Evolutionary conservation across 495 filamentous ascomycete species (phyloP).

Genomic region (Aspergillus carlsbadensis): DNA sequence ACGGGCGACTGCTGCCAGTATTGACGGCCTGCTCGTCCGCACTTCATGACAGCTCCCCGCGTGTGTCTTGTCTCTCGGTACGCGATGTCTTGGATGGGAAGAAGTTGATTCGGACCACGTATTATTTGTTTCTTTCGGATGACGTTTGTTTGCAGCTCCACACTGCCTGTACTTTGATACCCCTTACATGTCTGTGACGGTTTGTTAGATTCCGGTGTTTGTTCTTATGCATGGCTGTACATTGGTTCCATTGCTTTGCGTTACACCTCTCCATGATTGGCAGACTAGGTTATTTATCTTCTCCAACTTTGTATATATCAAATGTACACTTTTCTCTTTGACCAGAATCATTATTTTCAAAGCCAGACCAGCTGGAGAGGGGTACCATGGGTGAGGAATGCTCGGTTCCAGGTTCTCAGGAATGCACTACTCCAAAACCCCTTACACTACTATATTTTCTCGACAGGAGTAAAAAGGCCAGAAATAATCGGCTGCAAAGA

Average conservation of each 20-base stretch:
- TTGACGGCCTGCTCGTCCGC: conserved; percentile 14
- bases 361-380: neutral
- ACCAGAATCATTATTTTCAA: no score
- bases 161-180: conserved; percentile 28
- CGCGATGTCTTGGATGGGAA: conserved; percentile 6
- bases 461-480: neutral
- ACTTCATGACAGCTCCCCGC: conserved; percentile 3
- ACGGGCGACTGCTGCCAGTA: conserved; percentile 16
- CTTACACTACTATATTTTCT: neutral
- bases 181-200: conserved; percentile 21
- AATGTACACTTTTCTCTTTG: neutral
- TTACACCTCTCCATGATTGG: neutral
- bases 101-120: conserved; percentile 23
- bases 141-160: conserved; percentile 23
- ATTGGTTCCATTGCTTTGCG: neutral
- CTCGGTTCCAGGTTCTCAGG: neutral
- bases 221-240: conserved; percentile 1
- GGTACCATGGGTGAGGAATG: conserved; percentile 3
- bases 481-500: neutral
- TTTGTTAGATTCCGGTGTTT: conserved; percentile 4
- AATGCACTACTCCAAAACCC: neutral
- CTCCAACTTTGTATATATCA: no score
- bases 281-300: neutral
- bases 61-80: neutral
- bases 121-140: conserved; percentile 10